Conservation (phyloP, 306 rosid species). For the Begonia fuchsioides region DNA sequence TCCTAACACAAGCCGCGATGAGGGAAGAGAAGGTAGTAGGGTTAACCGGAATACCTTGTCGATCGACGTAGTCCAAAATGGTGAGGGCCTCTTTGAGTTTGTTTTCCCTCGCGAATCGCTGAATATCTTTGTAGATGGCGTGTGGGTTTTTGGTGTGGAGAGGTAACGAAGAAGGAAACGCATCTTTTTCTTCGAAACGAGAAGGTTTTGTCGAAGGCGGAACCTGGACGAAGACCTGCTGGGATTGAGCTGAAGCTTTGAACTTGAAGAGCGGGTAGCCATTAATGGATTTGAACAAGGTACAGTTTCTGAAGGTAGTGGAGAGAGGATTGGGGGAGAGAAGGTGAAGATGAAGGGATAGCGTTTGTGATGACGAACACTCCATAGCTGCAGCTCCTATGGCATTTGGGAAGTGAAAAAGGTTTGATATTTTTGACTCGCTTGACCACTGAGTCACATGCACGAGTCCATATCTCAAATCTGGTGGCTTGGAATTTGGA, state of each 20-base stretch:
- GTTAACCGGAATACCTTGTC: constrained; percentile 47
- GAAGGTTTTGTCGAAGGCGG: constrained; percentile 4
- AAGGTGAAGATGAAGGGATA: constrained; percentile 15
- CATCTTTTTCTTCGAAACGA: constrained; percentile 30
- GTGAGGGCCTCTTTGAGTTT: constrained; percentile 41
- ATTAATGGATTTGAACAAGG: neutral
- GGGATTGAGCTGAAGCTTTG: constrained; percentile 14
- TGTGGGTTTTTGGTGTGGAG: constrained; percentile 57
- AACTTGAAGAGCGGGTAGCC: constrained; percentile 7
- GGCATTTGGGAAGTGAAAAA: no score
- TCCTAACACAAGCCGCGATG: constrained; percentile 44
- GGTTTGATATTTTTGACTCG: no score
- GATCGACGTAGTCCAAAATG: constrained; percentile 56
- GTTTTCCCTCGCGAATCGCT: constrained; percentile 28
- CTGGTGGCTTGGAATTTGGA: no score
- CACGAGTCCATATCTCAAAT: no score
- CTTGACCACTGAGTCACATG: no score
- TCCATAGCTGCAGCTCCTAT: constrained; percentile 19
- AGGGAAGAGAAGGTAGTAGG: constrained; percentile 52
- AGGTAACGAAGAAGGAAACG: constrained; percentile 55
- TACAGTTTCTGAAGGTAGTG: constrained; percentile 1
- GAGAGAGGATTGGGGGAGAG: constrained; percentile 25
- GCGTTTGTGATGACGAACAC: constrained; percentile 13
- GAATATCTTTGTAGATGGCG: constrained; percentile 42
- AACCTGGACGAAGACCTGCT: constrained; percentile 1